A percentile compares a stretch with the other conserved stretches of the same genome.
These are phyloP conservation scores for Pleurotus citrinopileatus DNA, from an alignment of 768 basidiomycete species.

Conservation along the genomic window DNA sequence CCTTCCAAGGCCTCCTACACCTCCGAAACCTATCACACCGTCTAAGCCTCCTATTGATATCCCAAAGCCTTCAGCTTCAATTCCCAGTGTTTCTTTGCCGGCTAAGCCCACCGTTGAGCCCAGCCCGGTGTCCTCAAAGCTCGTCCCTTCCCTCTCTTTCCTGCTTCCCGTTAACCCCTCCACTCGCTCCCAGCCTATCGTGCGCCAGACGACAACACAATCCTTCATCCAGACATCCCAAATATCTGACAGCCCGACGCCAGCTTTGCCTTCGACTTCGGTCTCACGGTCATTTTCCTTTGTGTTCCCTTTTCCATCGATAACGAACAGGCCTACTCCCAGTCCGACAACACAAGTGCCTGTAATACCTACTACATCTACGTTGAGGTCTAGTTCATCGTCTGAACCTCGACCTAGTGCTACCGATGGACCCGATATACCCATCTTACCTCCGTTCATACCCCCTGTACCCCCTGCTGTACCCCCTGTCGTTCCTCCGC, in stretches of 20 bases:
- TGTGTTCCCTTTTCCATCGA: neutral
- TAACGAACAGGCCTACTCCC: neutral
- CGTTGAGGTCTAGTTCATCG: neutral
- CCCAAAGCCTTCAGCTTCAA: too few species aligned
- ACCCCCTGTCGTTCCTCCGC: neutral
- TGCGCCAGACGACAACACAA: too few species aligned
- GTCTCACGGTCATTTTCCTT: neutral
- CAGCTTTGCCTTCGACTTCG: neutral
- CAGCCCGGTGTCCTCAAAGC: too few species aligned
- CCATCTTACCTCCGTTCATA: neutral
- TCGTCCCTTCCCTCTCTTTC: too few species aligned
- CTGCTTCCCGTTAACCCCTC: too few species aligned
- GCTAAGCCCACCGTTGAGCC: too few species aligned
- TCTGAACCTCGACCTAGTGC: neutral
- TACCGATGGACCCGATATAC: neutral
- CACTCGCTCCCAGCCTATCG: too few species aligned
- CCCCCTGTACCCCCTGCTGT: neutral
- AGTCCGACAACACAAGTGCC: neutral
- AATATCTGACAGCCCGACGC: neutral
- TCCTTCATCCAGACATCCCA: too few species aligned
- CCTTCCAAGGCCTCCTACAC: too few species aligned
- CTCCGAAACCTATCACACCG: too few species aligned
- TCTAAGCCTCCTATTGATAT: too few species aligned
- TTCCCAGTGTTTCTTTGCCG: too few species aligned
- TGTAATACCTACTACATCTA: neutral